Conservation (phyloP, 768 basidiomycete species). For the Lentinula boryana region DNA sequence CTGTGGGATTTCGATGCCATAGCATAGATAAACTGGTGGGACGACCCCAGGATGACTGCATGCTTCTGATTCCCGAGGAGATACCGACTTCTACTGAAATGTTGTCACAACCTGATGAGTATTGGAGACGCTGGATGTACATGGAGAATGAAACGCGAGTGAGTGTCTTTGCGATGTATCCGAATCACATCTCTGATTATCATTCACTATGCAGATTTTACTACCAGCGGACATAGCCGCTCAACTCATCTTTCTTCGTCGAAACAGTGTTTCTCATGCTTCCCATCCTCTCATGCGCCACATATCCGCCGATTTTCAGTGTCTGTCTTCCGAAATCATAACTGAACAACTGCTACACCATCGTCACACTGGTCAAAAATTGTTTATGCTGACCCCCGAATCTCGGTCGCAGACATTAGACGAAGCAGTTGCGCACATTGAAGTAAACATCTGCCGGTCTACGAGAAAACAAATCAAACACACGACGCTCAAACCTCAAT, state of each 20-base stretch:
- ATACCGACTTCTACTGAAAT: background rate
- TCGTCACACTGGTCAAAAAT: background rate
- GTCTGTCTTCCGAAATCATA: background rate
- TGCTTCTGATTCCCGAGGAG: background rate
- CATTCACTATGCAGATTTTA: background rate
- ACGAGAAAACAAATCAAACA: background rate
- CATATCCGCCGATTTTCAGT: background rate
- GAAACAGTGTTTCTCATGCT: background rate
- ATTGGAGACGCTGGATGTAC: slow-evolving; percentile 1
- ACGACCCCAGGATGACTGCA: background rate
- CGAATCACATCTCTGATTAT: background rate
- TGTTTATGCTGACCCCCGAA: background rate
- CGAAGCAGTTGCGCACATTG: slow-evolving; percentile 4
- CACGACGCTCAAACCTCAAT: background rate
- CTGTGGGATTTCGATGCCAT: background rate
- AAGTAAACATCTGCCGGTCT: background rate
- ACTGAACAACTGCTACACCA: background rate
- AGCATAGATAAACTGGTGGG: slow-evolving; percentile 1
- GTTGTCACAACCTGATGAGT: slow-evolving; percentile 1
- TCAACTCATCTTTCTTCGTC: background rate
- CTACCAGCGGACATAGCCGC: slow-evolving; percentile 1
- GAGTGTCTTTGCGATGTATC: background rate
- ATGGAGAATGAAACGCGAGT: background rate
- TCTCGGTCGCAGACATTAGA: slow-evolving; percentile 1
- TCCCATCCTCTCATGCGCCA: background rate